These are phyloP conservation scores for Guadua angustifolia DNA, from an alignment of 176 grass and related monocot species.

Conservation along the genomic window DNA sequence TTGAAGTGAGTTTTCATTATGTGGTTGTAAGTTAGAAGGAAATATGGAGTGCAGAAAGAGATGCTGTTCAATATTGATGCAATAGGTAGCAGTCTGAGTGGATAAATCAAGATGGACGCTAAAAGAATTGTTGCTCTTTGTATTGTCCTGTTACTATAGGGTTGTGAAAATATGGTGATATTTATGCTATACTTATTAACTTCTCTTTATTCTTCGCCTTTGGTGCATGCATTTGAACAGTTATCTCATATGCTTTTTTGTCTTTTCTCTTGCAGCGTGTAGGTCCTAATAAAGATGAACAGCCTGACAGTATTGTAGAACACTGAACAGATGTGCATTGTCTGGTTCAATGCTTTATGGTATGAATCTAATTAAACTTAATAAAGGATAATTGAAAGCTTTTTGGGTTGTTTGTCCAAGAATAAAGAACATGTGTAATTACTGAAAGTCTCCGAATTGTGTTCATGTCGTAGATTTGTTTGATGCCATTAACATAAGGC, in stretches of 20 bases:
- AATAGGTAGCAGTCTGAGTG: neutral
- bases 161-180: neutral
- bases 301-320: slow-evolving; percentile 32
- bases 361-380: slow-evolving; percentile 22
- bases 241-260: neutral
- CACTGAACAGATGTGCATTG: slow-evolving; percentile 32
- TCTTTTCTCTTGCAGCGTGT: slow-evolving; percentile 49
- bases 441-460: neutral
- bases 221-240: neutral
- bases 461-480: slow-evolving; percentile 12
- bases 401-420: neutral
- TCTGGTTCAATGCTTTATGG: slow-evolving; percentile 8
- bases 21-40: slow-evolving; percentile 18
- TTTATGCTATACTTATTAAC: neutral
- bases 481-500: neutral
- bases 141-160: neutral
- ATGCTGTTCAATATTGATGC: neutral
- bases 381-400: neutral
- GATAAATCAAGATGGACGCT: slow-evolving; percentile 22
- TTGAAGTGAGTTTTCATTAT: slow-evolving; percentile 13
- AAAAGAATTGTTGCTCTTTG: neutral
- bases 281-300: slow-evolving; percentile 40
- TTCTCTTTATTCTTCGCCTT: slow-evolving; percentile 21
- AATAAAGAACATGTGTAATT: neutral
- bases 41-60: neutral